Percentiles rank a stretch among this genome's conserved stretches.
Conservation (phyloP, 208 protist species). For the Leishmania turanica region DNA sequence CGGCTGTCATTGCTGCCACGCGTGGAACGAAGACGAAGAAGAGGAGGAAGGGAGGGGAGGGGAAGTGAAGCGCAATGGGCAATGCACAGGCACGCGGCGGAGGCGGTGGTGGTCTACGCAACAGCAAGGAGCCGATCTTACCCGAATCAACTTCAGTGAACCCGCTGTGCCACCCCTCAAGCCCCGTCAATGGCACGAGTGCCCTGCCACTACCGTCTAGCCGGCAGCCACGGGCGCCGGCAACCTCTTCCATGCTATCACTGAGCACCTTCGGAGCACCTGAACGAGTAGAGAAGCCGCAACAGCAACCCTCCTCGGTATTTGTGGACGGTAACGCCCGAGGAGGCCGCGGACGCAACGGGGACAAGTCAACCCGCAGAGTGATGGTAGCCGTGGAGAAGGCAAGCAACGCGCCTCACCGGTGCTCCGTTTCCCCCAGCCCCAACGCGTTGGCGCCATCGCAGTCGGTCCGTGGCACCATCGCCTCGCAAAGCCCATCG, state of each 20-base stretch:
- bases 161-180: not conserved
- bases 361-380: not conserved
- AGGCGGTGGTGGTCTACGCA: not conserved
- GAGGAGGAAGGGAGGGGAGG: not conserved
- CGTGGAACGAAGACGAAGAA: not conserved
- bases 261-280: no score
- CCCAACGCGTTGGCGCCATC: constrained; percentile 3
- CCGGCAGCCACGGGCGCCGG: not conserved
- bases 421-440: not conserved
- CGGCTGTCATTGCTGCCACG: not conserved
- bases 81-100: constrained; percentile 4
- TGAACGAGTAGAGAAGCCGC: not conserved
- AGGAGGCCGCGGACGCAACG: not conserved
- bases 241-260: not conserved
- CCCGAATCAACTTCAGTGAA: not conserved
- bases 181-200: not conserved
- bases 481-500: constrained; percentile 3
- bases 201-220: not conserved
- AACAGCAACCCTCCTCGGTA: not conserved
- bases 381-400: not conserved
- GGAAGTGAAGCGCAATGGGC: constrained; percentile 8
- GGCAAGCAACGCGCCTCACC: not conserved
- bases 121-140: not conserved
- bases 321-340: no score
- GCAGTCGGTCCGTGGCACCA: constrained; percentile 8